Percentiles rank a stretch among this genome's conserved stretches.
Conservation (phyloP, 2,329 filamentous ascomycete genomes). For the Orbilia blumenaviensis region DNA sequence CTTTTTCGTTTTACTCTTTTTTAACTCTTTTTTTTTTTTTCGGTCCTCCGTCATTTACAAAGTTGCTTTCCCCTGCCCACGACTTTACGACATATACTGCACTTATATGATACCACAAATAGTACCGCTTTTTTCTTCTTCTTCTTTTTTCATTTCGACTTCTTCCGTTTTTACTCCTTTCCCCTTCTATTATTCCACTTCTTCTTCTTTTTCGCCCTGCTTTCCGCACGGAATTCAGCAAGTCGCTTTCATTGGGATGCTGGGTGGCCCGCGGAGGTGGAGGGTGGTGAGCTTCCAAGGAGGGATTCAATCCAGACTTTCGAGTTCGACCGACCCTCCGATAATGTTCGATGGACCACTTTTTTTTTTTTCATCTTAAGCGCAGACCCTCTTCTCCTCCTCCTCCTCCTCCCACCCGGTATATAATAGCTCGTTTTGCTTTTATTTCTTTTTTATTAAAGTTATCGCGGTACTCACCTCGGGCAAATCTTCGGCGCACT, state of each 20-base stretch:
- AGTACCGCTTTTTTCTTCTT: conserved; percentile 26
- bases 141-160: background rate
- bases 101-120: conserved; percentile 54
- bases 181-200: no score
- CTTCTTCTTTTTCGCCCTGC: background rate
- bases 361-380: background rate
- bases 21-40: background rate
- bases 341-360: background rate
- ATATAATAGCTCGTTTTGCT: conserved; percentile 2
- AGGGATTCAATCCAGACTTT: background rate
- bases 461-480: conserved; percentile 29
- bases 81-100: conserved; percentile 52
- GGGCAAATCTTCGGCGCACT: conserved; percentile 52
- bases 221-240: conserved; percentile 35
- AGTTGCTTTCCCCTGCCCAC: conserved; percentile 37
- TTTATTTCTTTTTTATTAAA: conserved; percentile 7
- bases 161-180: conserved; percentile 7
- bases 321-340: background rate
- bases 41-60: conserved; percentile 9
- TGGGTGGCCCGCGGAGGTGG: background rate
- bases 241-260: conserved; percentile 3
- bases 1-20: no score
- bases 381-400: background rate
- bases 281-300: background rate
- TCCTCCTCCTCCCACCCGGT: background rate